A percentile compares a stretch with the other conserved stretches of the same genome.
Evolutionary conservation across 106 monocot species (phyloP).

Genomic region (Dioscorea zingiberensis): DNA sequence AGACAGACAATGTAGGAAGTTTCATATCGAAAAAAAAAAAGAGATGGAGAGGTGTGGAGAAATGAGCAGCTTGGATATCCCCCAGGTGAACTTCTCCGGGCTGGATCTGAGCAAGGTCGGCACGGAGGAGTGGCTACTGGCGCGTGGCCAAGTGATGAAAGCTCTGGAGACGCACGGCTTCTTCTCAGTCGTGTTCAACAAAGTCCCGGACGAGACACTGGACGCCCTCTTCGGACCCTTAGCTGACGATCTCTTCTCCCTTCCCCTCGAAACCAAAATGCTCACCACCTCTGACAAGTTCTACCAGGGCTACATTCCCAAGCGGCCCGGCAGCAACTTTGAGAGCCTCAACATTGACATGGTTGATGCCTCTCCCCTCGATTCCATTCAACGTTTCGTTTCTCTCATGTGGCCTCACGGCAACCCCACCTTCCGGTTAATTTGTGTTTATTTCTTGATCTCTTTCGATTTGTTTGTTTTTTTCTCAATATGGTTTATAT

Average conservation of each 20-base stretch:
- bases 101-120: neutral
- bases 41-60: neutral
- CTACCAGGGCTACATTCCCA: conserved; percentile 30
- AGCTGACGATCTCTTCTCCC: conserved; percentile 25
- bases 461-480: no score
- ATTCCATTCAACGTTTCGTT: conserved; percentile 15
- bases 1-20: no score
- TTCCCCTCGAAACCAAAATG: conserved; percentile 36
- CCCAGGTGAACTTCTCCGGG: conserved; percentile 5
- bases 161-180: conserved; percentile 30
- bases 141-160: conserved; percentile 11
- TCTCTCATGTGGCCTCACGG: conserved; percentile 40
- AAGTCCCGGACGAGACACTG: conserved; percentile 15
- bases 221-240: conserved; percentile 13
- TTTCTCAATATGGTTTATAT: no score
- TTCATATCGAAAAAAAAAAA: neutral
- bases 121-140: conserved; percentile 13
- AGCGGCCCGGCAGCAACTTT: conserved; percentile 4
- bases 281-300: conserved; percentile 6
- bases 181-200: conserved; percentile 30
- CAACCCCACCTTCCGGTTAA: conserved; percentile 39
- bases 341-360: conserved; percentile 58
- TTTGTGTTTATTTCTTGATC: no score
- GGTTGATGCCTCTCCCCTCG: conserved; percentile 4
- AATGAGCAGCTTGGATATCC: neutral